phyloP scores from a whole-genome alignment of 139 green algal genomes.

The Asterochloris erici region DNA sequence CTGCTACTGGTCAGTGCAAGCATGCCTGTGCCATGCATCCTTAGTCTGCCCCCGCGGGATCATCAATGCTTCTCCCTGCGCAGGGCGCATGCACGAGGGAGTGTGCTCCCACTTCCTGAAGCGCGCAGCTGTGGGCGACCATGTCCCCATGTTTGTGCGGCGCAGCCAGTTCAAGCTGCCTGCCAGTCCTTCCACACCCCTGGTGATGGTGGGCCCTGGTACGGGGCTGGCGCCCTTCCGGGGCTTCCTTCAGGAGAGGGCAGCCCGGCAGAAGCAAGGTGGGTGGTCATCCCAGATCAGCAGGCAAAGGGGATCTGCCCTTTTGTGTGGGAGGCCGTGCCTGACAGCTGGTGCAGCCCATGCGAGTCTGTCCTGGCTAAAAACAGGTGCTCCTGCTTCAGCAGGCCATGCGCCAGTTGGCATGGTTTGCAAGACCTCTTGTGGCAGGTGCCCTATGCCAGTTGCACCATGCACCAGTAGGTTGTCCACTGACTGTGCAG shows the following conservation, averaged over 20 bases:
- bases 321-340: not conserved
- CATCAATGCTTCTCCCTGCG: no score
- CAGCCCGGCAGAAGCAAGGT: constrained; percentile 25
- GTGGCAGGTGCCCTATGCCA: no score
- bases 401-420: no score
- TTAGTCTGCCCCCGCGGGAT: no score
- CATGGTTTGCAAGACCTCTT: no score
- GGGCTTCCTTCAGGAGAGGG: constrained; percentile 93
- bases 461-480: not conserved
- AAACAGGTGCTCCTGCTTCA: no score
- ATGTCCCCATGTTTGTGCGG: constrained; percentile 65
- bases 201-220: constrained; percentile 97
- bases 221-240: constrained; percentile 96
- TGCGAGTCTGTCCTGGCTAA: no score
- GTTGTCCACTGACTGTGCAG: not conserved
- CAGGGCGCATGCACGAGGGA: constrained; percentile 56
- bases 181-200: constrained; percentile 44
- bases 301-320: not conserved
- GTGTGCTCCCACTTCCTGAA: constrained; percentile 41
- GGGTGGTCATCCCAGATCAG: not conserved
- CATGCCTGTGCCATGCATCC: no score
- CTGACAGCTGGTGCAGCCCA: no score
- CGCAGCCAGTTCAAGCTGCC: constrained; percentile 88
- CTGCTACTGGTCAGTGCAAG: no score
- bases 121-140: not conserved